Conservation (phyloP, 164 flowering plant species). For the Aristolochia fimbriata region DNA sequence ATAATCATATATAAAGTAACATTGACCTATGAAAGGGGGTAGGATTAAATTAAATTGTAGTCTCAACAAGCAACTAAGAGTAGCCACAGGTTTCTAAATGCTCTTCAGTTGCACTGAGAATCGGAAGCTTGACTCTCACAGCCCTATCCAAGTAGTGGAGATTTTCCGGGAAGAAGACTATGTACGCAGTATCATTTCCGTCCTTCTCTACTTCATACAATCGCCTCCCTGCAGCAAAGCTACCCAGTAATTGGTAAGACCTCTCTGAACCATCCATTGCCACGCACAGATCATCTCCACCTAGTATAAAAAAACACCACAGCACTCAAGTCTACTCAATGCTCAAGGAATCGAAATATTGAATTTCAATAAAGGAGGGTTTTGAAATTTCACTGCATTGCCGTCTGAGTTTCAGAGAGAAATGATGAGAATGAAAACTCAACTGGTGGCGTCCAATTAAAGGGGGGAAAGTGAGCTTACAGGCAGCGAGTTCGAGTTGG, state of each 20-base stretch:
- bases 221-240: slow-evolving; percentile 63
- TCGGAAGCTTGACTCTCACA: slow-evolving; percentile 49
- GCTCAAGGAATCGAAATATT: too few relatives aligned
- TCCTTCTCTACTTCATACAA: slow-evolving; percentile 39
- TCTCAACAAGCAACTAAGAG: not conserved
- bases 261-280: slow-evolving; percentile 79
- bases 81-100: slow-evolving; percentile 34
- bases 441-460: not conserved
- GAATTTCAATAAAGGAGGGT: too few relatives aligned
- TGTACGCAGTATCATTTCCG: slow-evolving; percentile 17
- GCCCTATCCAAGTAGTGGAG: slow-evolving; percentile 17
- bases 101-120: slow-evolving; percentile 45
- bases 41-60: too few relatives aligned
- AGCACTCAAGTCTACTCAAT: too few relatives aligned
- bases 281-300: slow-evolving; percentile 58
- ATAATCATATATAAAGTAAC: too few relatives aligned
- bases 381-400: too few relatives aligned
- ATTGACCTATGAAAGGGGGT: too few relatives aligned
- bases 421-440: too few relatives aligned
- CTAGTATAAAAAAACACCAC: slow-evolving; percentile 23
- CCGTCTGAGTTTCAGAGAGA: too few relatives aligned
- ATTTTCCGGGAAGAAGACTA: slow-evolving; percentile 40
- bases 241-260: slow-evolving; percentile 79
- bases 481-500: slow-evolving; percentile 82
- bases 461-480: slow-evolving; percentile 26